Evolutionary conservation across 2,329 filamentous ascomycete species (phyloP).

Genomic region (Stenocarpella maydis): DNA sequence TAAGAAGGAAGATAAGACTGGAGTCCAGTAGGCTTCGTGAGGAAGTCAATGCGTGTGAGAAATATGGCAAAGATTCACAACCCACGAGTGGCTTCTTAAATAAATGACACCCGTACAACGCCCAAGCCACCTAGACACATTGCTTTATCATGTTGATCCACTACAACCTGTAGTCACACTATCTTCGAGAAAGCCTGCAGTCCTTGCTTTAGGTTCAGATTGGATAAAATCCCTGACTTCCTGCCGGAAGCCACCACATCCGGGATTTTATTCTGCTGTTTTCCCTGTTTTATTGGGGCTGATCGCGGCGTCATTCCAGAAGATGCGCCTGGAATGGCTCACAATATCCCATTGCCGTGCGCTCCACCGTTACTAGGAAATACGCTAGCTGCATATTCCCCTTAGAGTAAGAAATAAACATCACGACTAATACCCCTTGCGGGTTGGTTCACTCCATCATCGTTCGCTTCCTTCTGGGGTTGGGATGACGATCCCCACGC

Average conservation of each 20-base stretch:
- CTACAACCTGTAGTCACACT: too few relatives aligned
- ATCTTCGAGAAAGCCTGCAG: too few relatives aligned
- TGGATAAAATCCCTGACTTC: too few relatives aligned
- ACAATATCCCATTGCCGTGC: neutral
- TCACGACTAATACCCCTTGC: neutral
- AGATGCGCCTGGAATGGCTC: neutral
- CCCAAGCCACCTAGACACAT: too few relatives aligned
- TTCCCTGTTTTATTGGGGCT: neutral
- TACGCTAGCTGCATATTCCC: neutral
- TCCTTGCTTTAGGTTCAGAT: too few relatives aligned
- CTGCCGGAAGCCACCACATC: conserved; percentile 9
- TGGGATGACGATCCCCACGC: conserved; percentile 24
- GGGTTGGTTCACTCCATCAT: neutral
- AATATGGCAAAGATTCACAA: neutral
- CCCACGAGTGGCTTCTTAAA: neutral
- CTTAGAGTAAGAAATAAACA: neutral
- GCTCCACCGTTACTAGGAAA: neutral
- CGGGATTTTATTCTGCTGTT: neutral
- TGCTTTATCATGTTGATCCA: too few relatives aligned
- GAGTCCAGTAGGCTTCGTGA: neutral
- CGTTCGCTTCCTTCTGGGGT: neutral
- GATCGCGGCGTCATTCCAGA: neutral
- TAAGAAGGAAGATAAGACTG: too few relatives aligned
- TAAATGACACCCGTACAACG: neutral
- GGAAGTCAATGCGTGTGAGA: too few relatives aligned